phyloP scores from a whole-genome alignment of 2,329 filamentous ascomycete species.

The Didymella lethalis region DNA sequence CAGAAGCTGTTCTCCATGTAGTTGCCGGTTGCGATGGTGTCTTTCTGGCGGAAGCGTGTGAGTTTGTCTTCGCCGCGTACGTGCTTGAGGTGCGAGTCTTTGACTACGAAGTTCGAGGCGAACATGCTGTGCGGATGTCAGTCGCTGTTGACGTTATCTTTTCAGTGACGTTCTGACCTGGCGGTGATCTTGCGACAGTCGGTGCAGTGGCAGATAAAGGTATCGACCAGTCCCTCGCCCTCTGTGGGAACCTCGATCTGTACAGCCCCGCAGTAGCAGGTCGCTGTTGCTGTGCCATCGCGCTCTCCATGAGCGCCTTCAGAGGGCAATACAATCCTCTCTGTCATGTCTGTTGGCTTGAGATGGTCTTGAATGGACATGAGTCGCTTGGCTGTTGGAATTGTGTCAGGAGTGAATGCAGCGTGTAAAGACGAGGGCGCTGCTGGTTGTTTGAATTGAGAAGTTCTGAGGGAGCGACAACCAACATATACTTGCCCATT shows the following conservation, averaged over 20 bases:
- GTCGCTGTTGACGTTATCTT: background rate
- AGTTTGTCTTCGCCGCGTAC: conserved; percentile 62
- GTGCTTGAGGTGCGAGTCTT: conserved; percentile 57
- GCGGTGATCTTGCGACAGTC: conserved; percentile 59
- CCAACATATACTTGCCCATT: conserved; percentile 14
- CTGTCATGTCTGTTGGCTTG: conserved; percentile 9
- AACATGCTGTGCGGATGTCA: conserved; percentile 56
- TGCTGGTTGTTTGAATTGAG: background rate
- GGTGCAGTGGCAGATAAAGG: conserved; percentile 67
- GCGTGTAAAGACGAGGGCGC: background rate
- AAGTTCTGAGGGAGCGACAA: background rate
- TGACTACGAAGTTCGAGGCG: conserved; percentile 63
- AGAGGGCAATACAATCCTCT: conserved; percentile 10
- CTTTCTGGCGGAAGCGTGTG: conserved; percentile 54
- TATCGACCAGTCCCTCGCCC: conserved; percentile 56
- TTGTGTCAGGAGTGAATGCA: background rate
- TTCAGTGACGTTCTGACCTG: background rate
- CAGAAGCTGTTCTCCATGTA: conserved; percentile 71
- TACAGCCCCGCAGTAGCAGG: conserved; percentile 44
- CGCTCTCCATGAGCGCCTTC: conserved; percentile 17
- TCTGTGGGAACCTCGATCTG: conserved; percentile 53
- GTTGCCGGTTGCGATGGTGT: conserved; percentile 47
- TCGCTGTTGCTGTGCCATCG: conserved; percentile 40
- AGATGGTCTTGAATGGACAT: conserved; percentile 18
- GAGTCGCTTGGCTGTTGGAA: background rate